Evolutionary conservation across 352 stramenopile genomes (phyloP).

Genomic region (Phytophthora uliginosa): DNA sequence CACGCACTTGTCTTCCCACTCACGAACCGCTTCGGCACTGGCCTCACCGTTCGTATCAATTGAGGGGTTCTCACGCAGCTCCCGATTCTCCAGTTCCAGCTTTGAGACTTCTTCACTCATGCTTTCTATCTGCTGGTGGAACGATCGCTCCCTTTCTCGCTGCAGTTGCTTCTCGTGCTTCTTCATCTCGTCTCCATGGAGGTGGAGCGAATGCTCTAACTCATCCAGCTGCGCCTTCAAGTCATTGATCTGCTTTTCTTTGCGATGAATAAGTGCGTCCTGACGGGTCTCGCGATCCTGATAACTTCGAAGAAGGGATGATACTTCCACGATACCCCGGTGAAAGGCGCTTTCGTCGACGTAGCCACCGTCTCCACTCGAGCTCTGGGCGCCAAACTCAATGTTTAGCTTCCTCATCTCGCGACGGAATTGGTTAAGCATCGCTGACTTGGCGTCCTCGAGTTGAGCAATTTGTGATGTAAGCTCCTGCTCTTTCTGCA

Average conservation of each 20-base stretch:
- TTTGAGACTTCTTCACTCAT: conserved; percentile 55
- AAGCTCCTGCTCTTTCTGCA: conserved; percentile 45
- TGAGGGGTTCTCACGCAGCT: conserved; percentile 40
- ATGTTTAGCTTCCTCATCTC: conserved; percentile 61
- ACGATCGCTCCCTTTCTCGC: conserved; percentile 15
- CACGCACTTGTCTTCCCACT: conserved; percentile 54
- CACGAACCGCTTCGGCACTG: conserved; percentile 16
- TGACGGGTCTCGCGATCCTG: conserved; percentile 57
- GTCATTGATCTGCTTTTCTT: conserved; percentile 57
- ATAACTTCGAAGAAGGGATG: conserved; percentile 50
- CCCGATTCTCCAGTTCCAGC: conserved; percentile 64
- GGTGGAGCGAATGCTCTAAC: conserved; percentile 27
- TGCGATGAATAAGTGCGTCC: conserved; percentile 50
- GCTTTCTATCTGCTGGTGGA: conserved; percentile 42
- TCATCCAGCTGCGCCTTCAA: conserved; percentile 44
- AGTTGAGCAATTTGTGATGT: conserved; percentile 46
- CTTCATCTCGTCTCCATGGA: conserved; percentile 18
- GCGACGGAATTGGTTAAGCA: conserved; percentile 45
- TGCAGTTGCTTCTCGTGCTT: conserved; percentile 10
- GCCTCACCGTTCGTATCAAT: conserved; percentile 6
- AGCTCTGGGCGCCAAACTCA: conserved; percentile 27
- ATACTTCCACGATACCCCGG: conserved; percentile 43
- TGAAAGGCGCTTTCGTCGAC: conserved; percentile 38
- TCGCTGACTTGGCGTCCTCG: conserved; percentile 46
- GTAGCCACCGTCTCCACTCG: conserved; percentile 7